Conservation (phyloP, 345 rosid species). For the Citrus sp. region DNA sequence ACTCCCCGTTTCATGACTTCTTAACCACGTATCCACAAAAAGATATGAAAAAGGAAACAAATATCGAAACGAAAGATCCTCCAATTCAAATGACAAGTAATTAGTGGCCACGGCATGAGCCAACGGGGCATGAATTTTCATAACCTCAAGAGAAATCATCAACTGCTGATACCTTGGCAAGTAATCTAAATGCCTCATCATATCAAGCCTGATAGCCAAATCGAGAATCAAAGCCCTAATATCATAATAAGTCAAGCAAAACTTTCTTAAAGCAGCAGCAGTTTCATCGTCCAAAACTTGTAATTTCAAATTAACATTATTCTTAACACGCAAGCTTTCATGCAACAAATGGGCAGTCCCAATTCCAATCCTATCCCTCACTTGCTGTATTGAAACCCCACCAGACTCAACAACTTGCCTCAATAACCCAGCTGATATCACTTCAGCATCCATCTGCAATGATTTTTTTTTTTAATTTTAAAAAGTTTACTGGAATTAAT, state of each 20-base stretch:
- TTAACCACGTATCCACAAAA: conserved; percentile 77
- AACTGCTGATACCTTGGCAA: conserved; percentile 76
- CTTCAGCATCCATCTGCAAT: conserved; percentile 92
- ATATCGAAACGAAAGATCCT: conserved; percentile 76
- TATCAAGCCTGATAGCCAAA: conserved; percentile 75
- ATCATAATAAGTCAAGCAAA: conserved; percentile 85
- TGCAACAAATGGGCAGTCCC: conserved; percentile 86
- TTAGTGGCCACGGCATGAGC: conserved; percentile 81
- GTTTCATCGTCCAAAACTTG: conserved; percentile 73
- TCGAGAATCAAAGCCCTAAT: conserved; percentile 80
- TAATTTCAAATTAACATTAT: conserved; percentile 51
- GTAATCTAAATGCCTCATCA: conserved; percentile 80
- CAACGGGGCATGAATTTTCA: conserved; percentile 81
- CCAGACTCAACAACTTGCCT: conserved; percentile 63
- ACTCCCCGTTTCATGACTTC: conserved; percentile 60
- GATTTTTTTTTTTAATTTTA: too few relatives aligned
- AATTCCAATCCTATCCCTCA: conserved; percentile 63
- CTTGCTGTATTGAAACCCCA: conserved; percentile 53
- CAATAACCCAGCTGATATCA: conserved; percentile 84
- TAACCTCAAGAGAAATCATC: conserved; percentile 64
- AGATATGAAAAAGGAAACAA: conserved; percentile 84
- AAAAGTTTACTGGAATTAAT: not conserved
- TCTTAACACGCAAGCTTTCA: conserved; percentile 72
- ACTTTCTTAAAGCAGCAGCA: conserved; percentile 74
- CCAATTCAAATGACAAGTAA: conserved; percentile 70